These are phyloP conservation scores for Pythium sukuiense DNA, from an alignment of 352 stramenopile genomes.

Conservation along the genomic window DNA sequence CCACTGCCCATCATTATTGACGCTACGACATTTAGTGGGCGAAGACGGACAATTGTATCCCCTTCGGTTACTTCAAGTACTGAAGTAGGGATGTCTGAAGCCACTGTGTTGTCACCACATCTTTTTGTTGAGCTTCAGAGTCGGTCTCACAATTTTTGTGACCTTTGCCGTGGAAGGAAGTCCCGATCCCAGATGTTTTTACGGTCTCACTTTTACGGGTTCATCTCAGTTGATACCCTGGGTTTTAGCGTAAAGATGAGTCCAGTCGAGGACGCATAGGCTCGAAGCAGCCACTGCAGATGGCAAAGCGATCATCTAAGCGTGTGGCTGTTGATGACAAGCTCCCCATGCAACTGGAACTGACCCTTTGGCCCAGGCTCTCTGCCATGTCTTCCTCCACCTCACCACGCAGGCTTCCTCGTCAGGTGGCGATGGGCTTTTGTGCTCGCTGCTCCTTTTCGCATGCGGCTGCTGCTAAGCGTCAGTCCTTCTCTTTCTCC, in stretches of 20 bases:
- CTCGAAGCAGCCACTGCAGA: background rate
- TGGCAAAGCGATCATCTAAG: background rate
- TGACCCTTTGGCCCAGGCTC: background rate
- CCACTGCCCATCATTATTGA: no score
- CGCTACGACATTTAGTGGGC: no score
- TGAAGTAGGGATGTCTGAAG: background rate
- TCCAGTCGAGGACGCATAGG: background rate
- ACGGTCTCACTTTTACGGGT: background rate
- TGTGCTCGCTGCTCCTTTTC: background rate
- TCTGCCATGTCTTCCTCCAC: background rate
- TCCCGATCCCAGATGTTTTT: background rate
- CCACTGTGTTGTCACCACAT: no score
- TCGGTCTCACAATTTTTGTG: background rate
- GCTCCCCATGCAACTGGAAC: background rate
- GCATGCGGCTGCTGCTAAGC: background rate
- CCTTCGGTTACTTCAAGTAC: no score
- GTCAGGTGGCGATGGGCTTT: background rate
- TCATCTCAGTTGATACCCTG: background rate
- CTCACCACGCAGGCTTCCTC: no score
- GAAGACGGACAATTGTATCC: no score
- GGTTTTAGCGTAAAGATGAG: no score
- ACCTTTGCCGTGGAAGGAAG: background rate
- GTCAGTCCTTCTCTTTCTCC: background rate
- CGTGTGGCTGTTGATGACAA: background rate
- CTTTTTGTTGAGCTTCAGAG: background rate